Evolutionary conservation across 768 basidiomycete species (phyloP).

Genomic region (Russula abietina): DNA sequence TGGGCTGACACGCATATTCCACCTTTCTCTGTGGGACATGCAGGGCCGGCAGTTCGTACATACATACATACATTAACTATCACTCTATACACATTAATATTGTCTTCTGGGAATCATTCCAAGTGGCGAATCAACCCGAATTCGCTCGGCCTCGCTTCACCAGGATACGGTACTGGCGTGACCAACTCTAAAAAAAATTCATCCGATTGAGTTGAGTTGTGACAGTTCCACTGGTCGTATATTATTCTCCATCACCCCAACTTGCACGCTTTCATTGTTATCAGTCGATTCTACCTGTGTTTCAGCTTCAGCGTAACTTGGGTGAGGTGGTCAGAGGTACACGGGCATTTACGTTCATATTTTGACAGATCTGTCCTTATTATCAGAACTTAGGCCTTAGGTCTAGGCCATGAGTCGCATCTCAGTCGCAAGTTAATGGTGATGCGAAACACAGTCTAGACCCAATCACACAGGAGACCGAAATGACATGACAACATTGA

Average conservation of each 20-base stretch:
- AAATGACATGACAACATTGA: not conserved
- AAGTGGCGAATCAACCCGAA: not conserved
- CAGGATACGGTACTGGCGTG: not conserved
- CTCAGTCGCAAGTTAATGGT: too few species aligned
- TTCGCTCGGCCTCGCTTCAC: not conserved
- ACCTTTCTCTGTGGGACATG: slow-evolving; percentile 8
- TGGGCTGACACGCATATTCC: slow-evolving; percentile 12
- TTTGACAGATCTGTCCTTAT: too few species aligned
- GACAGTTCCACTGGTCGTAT: not conserved
- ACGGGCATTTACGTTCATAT: not conserved
- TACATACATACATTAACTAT: too few species aligned
- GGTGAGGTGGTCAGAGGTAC: not conserved
- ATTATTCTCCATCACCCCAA: not conserved
- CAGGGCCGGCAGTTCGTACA: slow-evolving; percentile 26
- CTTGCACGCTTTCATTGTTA: not conserved
- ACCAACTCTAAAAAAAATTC: not conserved
- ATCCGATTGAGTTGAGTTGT: not conserved
- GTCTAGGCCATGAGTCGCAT: too few species aligned
- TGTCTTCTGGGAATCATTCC: not conserved
- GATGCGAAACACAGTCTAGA: too few species aligned
- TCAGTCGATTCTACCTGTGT: not conserved
- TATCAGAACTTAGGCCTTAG: not conserved
- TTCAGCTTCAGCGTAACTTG: not conserved
- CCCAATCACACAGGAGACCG: too few species aligned
- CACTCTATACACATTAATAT: not conserved